These are phyloP conservation scores for Avena sativa DNA, from an alignment of 176 grass and related monocot genomes.

Conservation along the genomic window DNA sequence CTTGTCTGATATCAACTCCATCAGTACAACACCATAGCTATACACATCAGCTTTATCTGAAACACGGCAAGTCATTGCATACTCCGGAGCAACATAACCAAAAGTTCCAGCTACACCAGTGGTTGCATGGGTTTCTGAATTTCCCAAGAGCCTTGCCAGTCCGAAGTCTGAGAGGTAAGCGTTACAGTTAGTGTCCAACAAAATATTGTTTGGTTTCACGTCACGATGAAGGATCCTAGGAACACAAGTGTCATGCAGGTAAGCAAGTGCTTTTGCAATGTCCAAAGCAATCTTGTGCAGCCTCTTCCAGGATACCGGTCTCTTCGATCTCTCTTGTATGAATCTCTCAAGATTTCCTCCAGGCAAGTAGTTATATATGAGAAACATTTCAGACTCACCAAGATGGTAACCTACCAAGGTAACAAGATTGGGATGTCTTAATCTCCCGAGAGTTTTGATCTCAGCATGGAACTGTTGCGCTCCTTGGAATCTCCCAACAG, in stretches of 20 bases:
- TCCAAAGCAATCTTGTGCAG: slow-evolving; percentile 96
- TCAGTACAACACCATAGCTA: slow-evolving; percentile 95
- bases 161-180: slow-evolving; percentile 96
- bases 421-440: slow-evolving; percentile 89
- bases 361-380: slow-evolving; percentile 95
- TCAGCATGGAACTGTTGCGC: slow-evolving; percentile 91
- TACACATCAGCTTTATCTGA: slow-evolving; percentile 98
- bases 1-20: slow-evolving; percentile 98
- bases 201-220: slow-evolving; percentile 95
- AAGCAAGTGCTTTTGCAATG: slow-evolving; percentile 84
- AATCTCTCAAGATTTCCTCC: slow-evolving; percentile 94
- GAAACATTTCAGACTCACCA: slow-evolving; percentile 95
- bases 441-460: slow-evolving; percentile 94
- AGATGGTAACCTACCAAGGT: slow-evolving; percentile 96
- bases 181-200: slow-evolving; percentile 82
- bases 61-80: slow-evolving; percentile 96
- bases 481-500: slow-evolving; percentile 88
- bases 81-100: slow-evolving; percentile 97
- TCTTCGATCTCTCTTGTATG: slow-evolving; percentile 92
- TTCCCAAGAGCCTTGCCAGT: slow-evolving; percentile 89
- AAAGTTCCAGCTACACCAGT: slow-evolving; percentile 97
- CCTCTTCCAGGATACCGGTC: slow-evolving; percentile 84
- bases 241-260: slow-evolving; percentile 84
- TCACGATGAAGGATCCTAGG: slow-evolving; percentile 94
- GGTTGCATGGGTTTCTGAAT: slow-evolving; percentile 97